phyloP scores from a whole-genome alignment of 768 basidiomycete genomes.

The Suillus ampliporus region DNA sequence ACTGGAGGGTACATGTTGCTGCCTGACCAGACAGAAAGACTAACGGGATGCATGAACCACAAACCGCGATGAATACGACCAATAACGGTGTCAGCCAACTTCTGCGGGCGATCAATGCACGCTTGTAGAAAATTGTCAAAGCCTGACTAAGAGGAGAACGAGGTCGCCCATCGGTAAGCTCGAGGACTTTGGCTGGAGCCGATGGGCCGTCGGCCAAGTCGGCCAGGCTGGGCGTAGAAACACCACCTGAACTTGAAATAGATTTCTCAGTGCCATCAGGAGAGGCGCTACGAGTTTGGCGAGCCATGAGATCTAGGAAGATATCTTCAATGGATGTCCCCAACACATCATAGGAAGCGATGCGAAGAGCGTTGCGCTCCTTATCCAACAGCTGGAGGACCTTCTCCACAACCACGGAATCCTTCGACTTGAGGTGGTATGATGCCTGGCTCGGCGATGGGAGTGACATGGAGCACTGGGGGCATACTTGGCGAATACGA shows the following conservation, averaged over 20 bases:
- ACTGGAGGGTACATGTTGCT: slow-evolving; percentile 54
- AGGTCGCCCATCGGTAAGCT: slow-evolving; percentile 56
- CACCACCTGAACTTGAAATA: slow-evolving; percentile 15
- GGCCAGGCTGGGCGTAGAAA: slow-evolving; percentile 5
- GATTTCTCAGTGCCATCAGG: slow-evolving; percentile 35
- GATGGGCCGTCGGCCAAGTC: slow-evolving; percentile 10
- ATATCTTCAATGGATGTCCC: slow-evolving; percentile 84
- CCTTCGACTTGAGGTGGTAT: slow-evolving; percentile 68
- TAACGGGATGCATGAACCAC: slow-evolving; percentile 70
- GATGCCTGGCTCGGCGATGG: slow-evolving; percentile 49
- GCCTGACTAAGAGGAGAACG: slow-evolving; percentile 68
- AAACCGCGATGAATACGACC: slow-evolving; percentile 57
- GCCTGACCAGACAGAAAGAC: slow-evolving; percentile 60
- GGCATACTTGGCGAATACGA: slow-evolving; percentile 50
- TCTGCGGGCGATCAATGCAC: slow-evolving; percentile 62
- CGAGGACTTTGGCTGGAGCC: slow-evolving; percentile 30
- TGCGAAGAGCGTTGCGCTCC: slow-evolving; percentile 41
- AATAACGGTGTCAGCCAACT: slow-evolving; percentile 73
- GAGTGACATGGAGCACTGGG: slow-evolving; percentile 48
- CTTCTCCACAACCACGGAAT: slow-evolving; percentile 55
- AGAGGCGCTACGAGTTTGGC: slow-evolving; percentile 23
- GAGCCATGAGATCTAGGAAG: slow-evolving; percentile 73
- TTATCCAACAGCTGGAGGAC: slow-evolving; percentile 61
- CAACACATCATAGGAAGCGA: slow-evolving; percentile 67
- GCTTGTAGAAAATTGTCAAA: slow-evolving; percentile 76